phyloP scores from a whole-genome alignment of 148 eudicot species.

The Camellia sinensis region DNA sequence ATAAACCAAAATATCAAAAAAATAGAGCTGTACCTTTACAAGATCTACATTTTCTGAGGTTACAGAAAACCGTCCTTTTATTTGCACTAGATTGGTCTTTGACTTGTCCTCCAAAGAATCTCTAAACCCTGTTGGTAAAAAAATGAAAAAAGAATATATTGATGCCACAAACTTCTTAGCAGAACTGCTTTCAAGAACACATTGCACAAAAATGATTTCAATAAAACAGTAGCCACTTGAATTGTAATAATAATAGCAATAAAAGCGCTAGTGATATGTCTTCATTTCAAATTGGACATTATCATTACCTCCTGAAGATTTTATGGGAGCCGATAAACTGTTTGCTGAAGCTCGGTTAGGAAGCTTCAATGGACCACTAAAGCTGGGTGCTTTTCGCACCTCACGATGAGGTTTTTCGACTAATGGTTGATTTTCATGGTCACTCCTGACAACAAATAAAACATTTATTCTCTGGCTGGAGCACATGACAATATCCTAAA shows the following conservation, averaged over 20 bases:
- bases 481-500: not conserved
- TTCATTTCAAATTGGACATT: not conserved
- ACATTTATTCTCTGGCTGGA: not conserved
- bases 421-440: slow-evolving; percentile 55
- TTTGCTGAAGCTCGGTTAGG: slow-evolving; percentile 94
- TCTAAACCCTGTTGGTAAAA: slow-evolving; percentile 50
- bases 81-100: slow-evolving; percentile 85
- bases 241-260: not conserved
- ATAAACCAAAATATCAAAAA: slow-evolving; percentile 1
- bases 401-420: slow-evolving; percentile 44
- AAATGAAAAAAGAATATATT: slow-evolving; percentile 2
- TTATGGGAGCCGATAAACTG: slow-evolving; percentile 96
- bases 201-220: not conserved
- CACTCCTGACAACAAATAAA: slow-evolving; percentile 45
- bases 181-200: not conserved
- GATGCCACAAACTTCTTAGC: not conserved
- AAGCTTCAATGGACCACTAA: slow-evolving; percentile 89
- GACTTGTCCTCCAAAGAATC: slow-evolving; percentile 91
- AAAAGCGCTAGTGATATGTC: not conserved
- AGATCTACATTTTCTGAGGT: slow-evolving; percentile 94
- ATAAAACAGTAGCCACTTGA: not conserved
- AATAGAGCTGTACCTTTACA: slow-evolving; percentile 56
- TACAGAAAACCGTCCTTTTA: slow-evolving; percentile 93
- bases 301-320: slow-evolving; percentile 76
- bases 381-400: slow-evolving; percentile 72